These are phyloP conservation scores for Corymbia maculata DNA, from an alignment of 345 rosid genomes.

Conservation along the genomic window DNA sequence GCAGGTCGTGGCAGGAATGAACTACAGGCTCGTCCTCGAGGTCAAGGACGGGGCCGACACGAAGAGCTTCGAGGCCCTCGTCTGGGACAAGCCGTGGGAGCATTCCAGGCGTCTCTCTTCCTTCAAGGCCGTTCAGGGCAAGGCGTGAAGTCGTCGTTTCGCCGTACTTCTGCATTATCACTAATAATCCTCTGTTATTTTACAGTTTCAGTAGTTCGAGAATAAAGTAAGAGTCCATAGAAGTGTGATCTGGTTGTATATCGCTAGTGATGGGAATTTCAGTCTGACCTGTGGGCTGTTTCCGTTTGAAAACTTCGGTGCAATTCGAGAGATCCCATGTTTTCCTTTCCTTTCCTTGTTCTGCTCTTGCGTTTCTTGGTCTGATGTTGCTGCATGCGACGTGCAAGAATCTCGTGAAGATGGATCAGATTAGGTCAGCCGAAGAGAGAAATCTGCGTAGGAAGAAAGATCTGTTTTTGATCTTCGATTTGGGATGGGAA, in stretches of 20 bases:
- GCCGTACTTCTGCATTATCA: background rate
- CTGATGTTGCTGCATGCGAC: background rate
- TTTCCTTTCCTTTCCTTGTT: background rate
- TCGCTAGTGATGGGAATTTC: background rate
- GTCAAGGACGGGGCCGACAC: slow-evolving; percentile 1
- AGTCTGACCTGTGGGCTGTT: background rate
- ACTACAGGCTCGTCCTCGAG: slow-evolving; percentile 28
- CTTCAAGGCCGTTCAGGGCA: background rate
- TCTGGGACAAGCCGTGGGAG: slow-evolving; percentile 42
- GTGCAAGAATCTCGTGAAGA: background rate
- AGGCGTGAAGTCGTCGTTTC: background rate
- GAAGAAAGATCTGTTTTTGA: background rate
- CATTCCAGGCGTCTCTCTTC: background rate
- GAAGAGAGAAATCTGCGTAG: background rate
- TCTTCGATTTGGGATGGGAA: background rate
- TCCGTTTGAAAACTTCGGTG: background rate
- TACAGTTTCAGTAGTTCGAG: background rate
- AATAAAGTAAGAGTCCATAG: background rate
- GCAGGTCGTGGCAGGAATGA: slow-evolving; percentile 45
- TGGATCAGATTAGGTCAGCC: background rate
- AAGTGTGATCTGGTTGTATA: background rate
- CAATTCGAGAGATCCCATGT: background rate
- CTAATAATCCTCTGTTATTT: background rate
- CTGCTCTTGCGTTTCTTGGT: background rate
- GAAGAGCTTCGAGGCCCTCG: slow-evolving; percentile 29